Evolutionary conservation across 2,329 filamentous ascomycete genomes (phyloP).

Genomic region (Graphium sp.): DNA sequence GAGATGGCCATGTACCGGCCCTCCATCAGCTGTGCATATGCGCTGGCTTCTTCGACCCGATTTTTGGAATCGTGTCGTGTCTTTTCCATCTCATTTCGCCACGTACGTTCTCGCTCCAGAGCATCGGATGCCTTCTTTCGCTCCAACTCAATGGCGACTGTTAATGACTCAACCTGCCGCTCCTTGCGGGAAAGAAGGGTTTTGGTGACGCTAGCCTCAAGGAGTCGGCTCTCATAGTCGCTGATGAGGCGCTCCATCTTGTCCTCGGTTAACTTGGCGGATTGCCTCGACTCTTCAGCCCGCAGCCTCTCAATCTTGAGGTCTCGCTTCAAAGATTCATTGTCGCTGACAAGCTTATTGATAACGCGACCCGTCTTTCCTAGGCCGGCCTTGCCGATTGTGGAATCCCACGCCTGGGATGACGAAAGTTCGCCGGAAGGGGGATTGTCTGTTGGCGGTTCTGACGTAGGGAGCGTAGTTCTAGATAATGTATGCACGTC

Average conservation of each 20-base stretch:
- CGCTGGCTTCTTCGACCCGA: slow-evolving; percentile 49
- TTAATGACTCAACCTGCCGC: slow-evolving; percentile 54
- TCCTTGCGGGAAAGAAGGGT: slow-evolving; percentile 56
- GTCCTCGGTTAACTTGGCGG: slow-evolving; percentile 49
- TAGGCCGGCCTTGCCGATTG: slow-evolving; percentile 50
- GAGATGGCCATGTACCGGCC: slow-evolving; percentile 52
- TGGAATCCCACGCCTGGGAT: slow-evolving; percentile 37
- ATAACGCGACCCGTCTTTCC: slow-evolving; percentile 67
- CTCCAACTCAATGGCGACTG: slow-evolving; percentile 46
- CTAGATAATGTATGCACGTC: too few species aligned
- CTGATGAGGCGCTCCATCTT: slow-evolving; percentile 52
- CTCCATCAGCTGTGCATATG: slow-evolving; percentile 49
- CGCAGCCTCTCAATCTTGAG: slow-evolving; percentile 47
- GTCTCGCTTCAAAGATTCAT: slow-evolving; percentile 61
- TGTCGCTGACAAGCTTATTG: slow-evolving; percentile 66
- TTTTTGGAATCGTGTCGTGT: slow-evolving; percentile 38
- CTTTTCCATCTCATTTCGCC: slow-evolving; percentile 48
- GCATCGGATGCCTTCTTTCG: slow-evolving; percentile 42
- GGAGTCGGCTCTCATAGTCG: slow-evolving; percentile 52
- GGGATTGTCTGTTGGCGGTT: background rate
- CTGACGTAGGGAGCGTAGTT: too few species aligned
- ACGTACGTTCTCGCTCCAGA: slow-evolving; percentile 40
- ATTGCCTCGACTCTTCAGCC: slow-evolving; percentile 55
- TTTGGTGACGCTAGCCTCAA: slow-evolving; percentile 57
- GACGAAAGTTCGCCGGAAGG: slow-evolving; percentile 9